These are phyloP conservation scores for Metschnikowia hibisci DNA, from an alignment of 805 yeast species.

Conservation along the genomic window DNA sequence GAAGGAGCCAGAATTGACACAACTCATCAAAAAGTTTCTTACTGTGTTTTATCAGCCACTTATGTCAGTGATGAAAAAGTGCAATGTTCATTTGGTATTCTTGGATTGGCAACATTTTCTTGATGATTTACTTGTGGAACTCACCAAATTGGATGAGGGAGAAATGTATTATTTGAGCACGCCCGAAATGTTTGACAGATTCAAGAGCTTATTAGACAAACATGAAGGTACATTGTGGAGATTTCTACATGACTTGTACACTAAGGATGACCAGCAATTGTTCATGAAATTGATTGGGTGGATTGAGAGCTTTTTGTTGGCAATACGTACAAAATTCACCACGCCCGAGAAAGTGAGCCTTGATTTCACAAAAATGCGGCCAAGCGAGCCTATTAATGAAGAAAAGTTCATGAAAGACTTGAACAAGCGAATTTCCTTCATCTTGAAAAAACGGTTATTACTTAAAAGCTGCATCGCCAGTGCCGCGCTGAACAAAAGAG, in stretches of 20 bases:
- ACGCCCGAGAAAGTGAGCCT: constrained; percentile 39
- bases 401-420: constrained; percentile 37
- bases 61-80: constrained; percentile 61
- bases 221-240: constrained; percentile 71
- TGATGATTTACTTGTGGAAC: constrained; percentile 60
- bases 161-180: constrained; percentile 46
- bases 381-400: constrained; percentile 26
- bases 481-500: constrained; percentile 5
- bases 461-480: constrained; percentile 33
- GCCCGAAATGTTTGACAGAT: constrained; percentile 60
- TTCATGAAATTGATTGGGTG: constrained; percentile 71
- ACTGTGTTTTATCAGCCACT: constrained; percentile 72
- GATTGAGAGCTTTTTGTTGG: constrained; percentile 63
- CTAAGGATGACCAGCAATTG: constrained; percentile 66
- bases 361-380: constrained; percentile 32
- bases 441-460: constrained; percentile 34
- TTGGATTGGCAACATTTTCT: constrained; percentile 34
- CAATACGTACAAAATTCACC: constrained; percentile 58
- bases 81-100: constrained; percentile 62
- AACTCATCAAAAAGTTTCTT: constrained; percentile 66
- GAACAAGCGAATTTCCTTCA: constrained; percentile 33
- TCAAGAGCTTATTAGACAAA: constrained; percentile 60
- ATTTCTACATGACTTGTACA: constrained; percentile 78
- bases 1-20: constrained; percentile 82
- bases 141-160: constrained; percentile 55